Percentiles rank a stretch among this genome's conserved stretches.
phyloP scores from a whole-genome alignment of 768 basidiomycete genomes.

The Hericium coralloides region DNA sequence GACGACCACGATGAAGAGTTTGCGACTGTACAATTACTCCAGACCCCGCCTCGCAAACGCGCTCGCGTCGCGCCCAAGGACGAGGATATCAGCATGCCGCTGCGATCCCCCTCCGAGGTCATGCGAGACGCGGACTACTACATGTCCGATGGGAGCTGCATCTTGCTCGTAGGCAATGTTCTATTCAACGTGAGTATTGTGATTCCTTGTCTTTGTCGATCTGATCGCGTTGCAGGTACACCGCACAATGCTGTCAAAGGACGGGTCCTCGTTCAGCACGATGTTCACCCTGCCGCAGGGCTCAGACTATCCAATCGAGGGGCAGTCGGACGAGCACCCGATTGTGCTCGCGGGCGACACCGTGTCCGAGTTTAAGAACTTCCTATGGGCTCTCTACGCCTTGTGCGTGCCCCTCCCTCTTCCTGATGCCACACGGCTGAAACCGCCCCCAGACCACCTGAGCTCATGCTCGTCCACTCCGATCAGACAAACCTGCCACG shows the following conservation, averaged over 20 bases:
- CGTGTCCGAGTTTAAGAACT: conserved; percentile 56
- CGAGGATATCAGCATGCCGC: conserved; percentile 2
- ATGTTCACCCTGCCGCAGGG: conserved; percentile 66
- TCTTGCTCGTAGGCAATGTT: conserved; percentile 10
- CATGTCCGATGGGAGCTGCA: conserved; percentile 14
- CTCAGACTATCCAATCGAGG: conserved; percentile 35
- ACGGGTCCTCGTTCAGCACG: conserved; percentile 53
- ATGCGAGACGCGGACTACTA: conserved; percentile 12
- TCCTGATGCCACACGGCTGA: not conserved
- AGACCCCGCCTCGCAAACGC: conserved; percentile 14
- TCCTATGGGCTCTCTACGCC: conserved; percentile 73
- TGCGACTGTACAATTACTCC: conserved; percentile 6
- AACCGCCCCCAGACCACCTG: conserved; percentile 42
- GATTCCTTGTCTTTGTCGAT: not conserved
- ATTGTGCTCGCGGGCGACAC: conserved; percentile 56
- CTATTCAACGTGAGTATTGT: conserved; percentile 12
- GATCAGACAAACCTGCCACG: conserved; percentile 41
- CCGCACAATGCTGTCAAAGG: conserved; percentile 36
- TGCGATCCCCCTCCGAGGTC: not conserved
- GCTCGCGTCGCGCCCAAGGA: conserved; percentile 3
- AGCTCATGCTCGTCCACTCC: conserved; percentile 41
- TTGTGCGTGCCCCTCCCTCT: conserved; percentile 34
- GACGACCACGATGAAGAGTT: conserved; percentile 4
- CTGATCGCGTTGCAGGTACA: conserved; percentile 7
- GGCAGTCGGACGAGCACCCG: conserved; percentile 55